Conservation (phyloP, 2,329 filamentous ascomycete genomes). For the Shiraia bambusicola region DNA sequence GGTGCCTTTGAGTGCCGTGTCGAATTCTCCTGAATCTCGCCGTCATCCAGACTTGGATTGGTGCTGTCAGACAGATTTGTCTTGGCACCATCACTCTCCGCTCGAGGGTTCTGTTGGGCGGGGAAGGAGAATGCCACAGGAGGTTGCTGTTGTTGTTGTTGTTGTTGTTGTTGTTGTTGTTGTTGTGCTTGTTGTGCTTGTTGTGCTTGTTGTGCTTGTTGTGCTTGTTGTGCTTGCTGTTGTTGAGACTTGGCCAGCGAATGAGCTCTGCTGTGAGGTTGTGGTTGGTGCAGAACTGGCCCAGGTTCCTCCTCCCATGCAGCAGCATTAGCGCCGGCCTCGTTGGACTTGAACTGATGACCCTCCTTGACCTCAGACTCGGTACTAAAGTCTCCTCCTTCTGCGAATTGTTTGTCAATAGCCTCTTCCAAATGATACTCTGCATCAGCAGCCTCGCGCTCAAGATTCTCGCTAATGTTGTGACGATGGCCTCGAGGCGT, state of each 20-base stretch:
- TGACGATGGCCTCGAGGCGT: constrained; percentile 64
- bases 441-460: constrained; percentile 81
- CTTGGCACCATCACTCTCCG: constrained; percentile 44
- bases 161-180: no score
- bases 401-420: constrained; percentile 74
- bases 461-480: constrained; percentile 74
- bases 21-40: constrained; percentile 26
- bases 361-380: constrained; percentile 42
- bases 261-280: constrained; percentile 72
- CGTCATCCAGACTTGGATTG: constrained; percentile 43
- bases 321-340: constrained; percentile 27
- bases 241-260: constrained; percentile 67
- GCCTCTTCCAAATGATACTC: constrained; percentile 84
- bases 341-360: constrained; percentile 32
- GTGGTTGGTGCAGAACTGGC: constrained; percentile 66
- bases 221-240: no score
- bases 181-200: no score
- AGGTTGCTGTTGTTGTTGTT: no score
- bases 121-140: constrained; percentile 35
- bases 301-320: constrained; percentile 38
- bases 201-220: no score
- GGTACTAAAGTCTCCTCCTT: constrained; percentile 69
- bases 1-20: constrained; percentile 40
- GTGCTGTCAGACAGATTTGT: constrained; percentile 45
- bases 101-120: constrained; percentile 34